Evolutionary conservation across 495 filamentous ascomycete species (phyloP).

Genomic region (Xylona heveae): DNA sequence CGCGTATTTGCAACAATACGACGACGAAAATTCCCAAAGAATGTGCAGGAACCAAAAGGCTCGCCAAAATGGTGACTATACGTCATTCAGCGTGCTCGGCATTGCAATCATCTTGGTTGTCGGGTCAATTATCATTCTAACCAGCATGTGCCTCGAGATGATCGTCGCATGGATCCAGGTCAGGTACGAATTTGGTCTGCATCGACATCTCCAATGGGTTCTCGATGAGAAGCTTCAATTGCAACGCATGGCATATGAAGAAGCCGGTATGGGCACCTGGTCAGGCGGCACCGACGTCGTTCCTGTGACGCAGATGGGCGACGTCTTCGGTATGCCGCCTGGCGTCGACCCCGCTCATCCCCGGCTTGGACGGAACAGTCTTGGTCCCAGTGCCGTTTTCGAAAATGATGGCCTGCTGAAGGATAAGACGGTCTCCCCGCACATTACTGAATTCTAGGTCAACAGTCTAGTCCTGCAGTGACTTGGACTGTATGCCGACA

Average conservation of each 20-base stretch:
- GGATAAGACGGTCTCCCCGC: too few species aligned
- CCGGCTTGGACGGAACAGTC: too few species aligned
- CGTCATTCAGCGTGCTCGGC: constrained; percentile 1
- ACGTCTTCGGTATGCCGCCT: not conserved
- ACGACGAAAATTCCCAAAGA: not conserved
- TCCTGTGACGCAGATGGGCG: not conserved
- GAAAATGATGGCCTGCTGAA: too few species aligned
- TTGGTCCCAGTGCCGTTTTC: too few species aligned
- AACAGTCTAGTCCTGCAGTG: too few species aligned
- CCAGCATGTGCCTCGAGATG: constrained; percentile 6
- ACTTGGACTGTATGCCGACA: too few species aligned
- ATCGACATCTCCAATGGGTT: constrained; percentile 10
- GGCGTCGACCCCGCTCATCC: not conserved
- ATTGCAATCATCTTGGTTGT: not conserved
- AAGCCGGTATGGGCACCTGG: constrained; percentile 11
- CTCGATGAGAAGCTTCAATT: constrained; percentile 11
- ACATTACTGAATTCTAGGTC: too few species aligned
- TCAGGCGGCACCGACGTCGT: not conserved
- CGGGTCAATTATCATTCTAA: constrained; percentile 1
- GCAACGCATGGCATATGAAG: constrained; percentile 13
- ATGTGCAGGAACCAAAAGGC: constrained; percentile 1
- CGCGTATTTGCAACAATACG: not conserved
- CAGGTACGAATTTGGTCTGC: constrained; percentile 4
- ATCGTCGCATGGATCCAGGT: constrained; percentile 5
- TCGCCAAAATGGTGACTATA: not conserved